These are phyloP conservation scores for Glarea lozoyensis DNA, from an alignment of 495 filamentous ascomycete genomes.

Conservation along the genomic window DNA sequence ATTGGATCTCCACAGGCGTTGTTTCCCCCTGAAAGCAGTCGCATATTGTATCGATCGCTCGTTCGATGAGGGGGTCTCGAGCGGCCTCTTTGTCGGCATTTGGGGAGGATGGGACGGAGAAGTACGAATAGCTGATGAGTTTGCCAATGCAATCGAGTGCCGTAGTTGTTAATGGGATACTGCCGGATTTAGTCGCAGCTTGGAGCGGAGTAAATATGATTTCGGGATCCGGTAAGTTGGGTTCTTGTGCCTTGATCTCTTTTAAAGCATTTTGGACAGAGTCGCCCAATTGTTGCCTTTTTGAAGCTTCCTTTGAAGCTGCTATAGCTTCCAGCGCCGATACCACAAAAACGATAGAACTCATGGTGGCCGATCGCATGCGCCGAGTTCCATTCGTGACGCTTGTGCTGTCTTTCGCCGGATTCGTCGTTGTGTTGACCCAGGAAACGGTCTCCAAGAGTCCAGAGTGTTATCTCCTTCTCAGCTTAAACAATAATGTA, in stretches of 20 bases:
- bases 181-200: slow-evolving; percentile 76
- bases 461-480: too few species aligned
- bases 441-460: too few species aligned
- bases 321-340: slow-evolving; percentile 86
- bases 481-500: too few species aligned
- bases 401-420: slow-evolving; percentile 16
- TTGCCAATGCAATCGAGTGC: slow-evolving; percentile 98
- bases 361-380: slow-evolving; percentile 49
- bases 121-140: slow-evolving; percentile 96
- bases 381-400: slow-evolving; percentile 20
- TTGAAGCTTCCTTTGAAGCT: slow-evolving; percentile 76
- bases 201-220: slow-evolving; percentile 85
- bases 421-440: too few species aligned
- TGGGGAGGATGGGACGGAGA: slow-evolving; percentile 60
- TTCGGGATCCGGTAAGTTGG: slow-evolving; percentile 69
- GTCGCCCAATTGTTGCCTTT: slow-evolving; percentile 70
- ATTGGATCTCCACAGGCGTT: slow-evolving; percentile 79
- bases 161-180: slow-evolving; percentile 74
- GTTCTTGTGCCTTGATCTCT: slow-evolving; percentile 69
- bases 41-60: slow-evolving; percentile 98
- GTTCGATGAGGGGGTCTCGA: slow-evolving; percentile 72
- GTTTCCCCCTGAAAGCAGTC: slow-evolving; percentile 97
- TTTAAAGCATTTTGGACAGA: slow-evolving; percentile 69
- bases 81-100: slow-evolving; percentile 40
- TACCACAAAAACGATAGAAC: slow-evolving; percentile 90